Evolutionary conservation across 2,329 filamentous ascomycete species (phyloP).

Genomic region (Erysiphe pulchra): DNA sequence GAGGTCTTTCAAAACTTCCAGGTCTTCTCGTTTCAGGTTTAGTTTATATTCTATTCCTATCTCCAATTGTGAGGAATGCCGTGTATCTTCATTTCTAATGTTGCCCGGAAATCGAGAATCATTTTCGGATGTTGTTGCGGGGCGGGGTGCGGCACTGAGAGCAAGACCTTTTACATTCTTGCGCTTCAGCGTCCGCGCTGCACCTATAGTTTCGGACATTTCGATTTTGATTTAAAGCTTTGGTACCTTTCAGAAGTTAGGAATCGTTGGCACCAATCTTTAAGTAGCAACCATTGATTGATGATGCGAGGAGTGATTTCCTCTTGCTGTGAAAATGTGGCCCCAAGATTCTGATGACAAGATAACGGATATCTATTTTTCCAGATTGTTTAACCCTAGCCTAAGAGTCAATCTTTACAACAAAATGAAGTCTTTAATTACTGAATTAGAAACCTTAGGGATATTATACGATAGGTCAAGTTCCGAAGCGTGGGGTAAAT

Average conservation of each 20-base stretch:
- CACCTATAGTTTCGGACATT: slow-evolving; percentile 33
- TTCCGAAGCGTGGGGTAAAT: not conserved
- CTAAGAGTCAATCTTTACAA: not conserved
- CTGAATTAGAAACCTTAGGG: not conserved
- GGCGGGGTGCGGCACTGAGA: slow-evolving; percentile 51
- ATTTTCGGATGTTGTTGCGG: slow-evolving; percentile 44
- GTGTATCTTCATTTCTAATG: slow-evolving; percentile 29
- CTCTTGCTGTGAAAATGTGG: not conserved
- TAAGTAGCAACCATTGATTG: not conserved
- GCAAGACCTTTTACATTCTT: slow-evolving; percentile 97
- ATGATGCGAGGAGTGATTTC: not conserved
- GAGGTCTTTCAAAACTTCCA: slow-evolving; percentile 81
- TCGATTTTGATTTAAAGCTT: not conserved
- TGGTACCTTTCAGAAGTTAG: not conserved
- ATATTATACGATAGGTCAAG: not conserved
- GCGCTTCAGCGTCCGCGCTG: slow-evolving; percentile 74
- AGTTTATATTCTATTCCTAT: slow-evolving; percentile 95
- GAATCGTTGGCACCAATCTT: not conserved
- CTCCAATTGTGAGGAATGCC: slow-evolving; percentile 46
- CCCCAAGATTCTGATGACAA: not conserved
- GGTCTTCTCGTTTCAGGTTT: slow-evolving; percentile 71
- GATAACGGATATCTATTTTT: not conserved
- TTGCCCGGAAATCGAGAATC: slow-evolving; percentile 36
- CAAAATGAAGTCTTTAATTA: too few relatives aligned
- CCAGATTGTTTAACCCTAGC: not conserved